Conservation (phyloP, 305 asterid genomes). For the Fraxinus sp. region DNA sequence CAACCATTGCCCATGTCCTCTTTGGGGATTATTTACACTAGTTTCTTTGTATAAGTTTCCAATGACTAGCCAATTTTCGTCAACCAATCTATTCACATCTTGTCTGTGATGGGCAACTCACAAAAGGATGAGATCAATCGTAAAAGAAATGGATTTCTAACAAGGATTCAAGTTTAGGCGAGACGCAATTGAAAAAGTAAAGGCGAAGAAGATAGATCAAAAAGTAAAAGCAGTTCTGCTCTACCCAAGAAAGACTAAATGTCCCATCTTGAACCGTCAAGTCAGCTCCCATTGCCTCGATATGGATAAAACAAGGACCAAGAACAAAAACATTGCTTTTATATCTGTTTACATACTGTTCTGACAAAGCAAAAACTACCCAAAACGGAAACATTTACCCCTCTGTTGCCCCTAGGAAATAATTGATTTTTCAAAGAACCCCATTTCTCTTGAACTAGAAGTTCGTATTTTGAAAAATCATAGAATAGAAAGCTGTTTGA, state of each 20-base stretch:
- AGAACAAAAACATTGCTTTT: not conserved
- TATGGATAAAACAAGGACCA: not conserved
- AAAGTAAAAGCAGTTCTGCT: not conserved
- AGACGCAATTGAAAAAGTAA: not conserved
- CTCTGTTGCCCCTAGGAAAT: not conserved
- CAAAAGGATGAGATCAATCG: not conserved
- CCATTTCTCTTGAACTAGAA: not conserved
- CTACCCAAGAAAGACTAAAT: not conserved
- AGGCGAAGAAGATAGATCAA: not conserved
- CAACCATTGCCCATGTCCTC: too few species aligned
- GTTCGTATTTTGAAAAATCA: not conserved
- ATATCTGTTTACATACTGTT: not conserved
- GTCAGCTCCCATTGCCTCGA: not conserved
- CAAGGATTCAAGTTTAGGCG: not conserved
- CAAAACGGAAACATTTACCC: not conserved
- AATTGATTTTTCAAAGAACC: not conserved
- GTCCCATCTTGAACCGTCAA: not conserved
- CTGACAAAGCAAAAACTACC: not conserved
- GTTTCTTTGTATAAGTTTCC: not conserved
- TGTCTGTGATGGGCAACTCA: not conserved
- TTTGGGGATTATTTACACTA: not conserved
- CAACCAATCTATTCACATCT: not conserved
- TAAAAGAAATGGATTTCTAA: not conserved
- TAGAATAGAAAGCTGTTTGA: not conserved
- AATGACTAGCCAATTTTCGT: not conserved